These are phyloP conservation scores for Alternaria longipes DNA, from an alignment of 2,329 filamentous ascomycete species.

Conservation along the genomic window DNA sequence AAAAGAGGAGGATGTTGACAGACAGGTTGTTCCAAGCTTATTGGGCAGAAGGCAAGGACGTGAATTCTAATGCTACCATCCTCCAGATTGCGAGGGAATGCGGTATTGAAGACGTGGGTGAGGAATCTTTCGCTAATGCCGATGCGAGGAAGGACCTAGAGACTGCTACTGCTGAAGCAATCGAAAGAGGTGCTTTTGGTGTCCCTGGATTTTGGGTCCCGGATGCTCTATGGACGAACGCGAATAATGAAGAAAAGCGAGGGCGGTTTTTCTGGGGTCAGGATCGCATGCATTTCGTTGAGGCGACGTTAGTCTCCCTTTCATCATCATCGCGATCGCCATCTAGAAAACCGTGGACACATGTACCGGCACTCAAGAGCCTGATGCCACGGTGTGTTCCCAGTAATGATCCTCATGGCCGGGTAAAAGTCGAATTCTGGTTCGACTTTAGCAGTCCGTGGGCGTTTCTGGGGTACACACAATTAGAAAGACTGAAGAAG, in stretches of 20 bases:
- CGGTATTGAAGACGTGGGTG: slow-evolving; percentile 29
- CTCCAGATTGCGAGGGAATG: slow-evolving; percentile 36
- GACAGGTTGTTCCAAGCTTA: slow-evolving; percentile 44
- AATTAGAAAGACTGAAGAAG: slow-evolving; percentile 38
- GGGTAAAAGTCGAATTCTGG: slow-evolving; percentile 43
- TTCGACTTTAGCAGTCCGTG: slow-evolving; percentile 49
- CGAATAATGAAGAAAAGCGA: slow-evolving; percentile 15
- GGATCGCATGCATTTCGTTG: slow-evolving; percentile 50
- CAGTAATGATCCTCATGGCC: slow-evolving; percentile 10
- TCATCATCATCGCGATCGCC: neutral
- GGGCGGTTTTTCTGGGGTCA: slow-evolving; percentile 49
- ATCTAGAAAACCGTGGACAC: slow-evolving; percentile 18
- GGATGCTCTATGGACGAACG: slow-evolving; percentile 29
- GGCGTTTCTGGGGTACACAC: slow-evolving; percentile 48
- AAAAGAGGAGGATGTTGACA: slow-evolving; percentile 31
- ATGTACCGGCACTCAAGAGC: slow-evolving; percentile 23
- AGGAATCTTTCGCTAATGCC: slow-evolving; percentile 25
- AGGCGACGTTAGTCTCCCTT: slow-evolving; percentile 30
- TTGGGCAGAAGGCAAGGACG: slow-evolving; percentile 45
- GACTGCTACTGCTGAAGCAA: slow-evolving; percentile 37
- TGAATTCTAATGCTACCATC: slow-evolving; percentile 32
- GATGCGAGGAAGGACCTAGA: slow-evolving; percentile 38
- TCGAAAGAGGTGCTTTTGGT: slow-evolving; percentile 46
- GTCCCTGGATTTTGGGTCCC: slow-evolving; percentile 50
- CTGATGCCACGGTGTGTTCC: slow-evolving; percentile 37